Base-by-base conservation (phyloP, 148 eudicot species). In the Nyssa sinensis region DNA sequence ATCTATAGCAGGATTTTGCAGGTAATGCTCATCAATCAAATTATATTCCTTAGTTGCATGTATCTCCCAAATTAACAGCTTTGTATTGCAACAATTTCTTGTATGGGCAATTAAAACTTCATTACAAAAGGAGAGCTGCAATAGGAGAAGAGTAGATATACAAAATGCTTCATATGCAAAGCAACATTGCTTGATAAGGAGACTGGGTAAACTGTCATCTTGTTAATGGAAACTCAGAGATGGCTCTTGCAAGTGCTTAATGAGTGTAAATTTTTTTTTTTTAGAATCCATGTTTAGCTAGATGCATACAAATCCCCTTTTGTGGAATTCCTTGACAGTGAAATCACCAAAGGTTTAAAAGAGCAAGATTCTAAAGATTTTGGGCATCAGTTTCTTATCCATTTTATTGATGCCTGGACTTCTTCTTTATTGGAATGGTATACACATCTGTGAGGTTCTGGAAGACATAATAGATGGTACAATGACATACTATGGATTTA, bases 1-100 rank as follows among this genome's bases (percentile, higher is more conserved):
- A 74, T 95, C 98, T 65, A 83, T 95, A 39, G 98, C 96, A 64
- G 97, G 98, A 39, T 95, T 95, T 81, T 92, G 97, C 86, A 86
- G 92, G 98, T 90, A 87, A 71, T 29, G 23, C 8, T 82, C 35
- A 16, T 34, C 32, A 7, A 59, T 66, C 78, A 76, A 66, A 65
- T 61, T 66, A 64, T 73, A 33, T 58, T 55, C 49, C 19, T 55
- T 55, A 19, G 17, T 55, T 55, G 25, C 24, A 55, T 73, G 61
- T 49, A 33, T 49, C 49, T 63, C 39, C 13, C 58, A 24, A 35
- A 28, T 66, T 27, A 27, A 67, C 51, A 11, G 59, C 19, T 21
- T 29, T 67, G 17, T 58, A 7, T 30, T 57, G 17, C 33, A 7
- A 6, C 61, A n/a, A 44, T 44, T 44, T 44, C 16, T 3, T 44